phyloP scores from a whole-genome alignment of 2,329 filamentous ascomycete genomes.

The Curvularia eragrostidis region DNA sequence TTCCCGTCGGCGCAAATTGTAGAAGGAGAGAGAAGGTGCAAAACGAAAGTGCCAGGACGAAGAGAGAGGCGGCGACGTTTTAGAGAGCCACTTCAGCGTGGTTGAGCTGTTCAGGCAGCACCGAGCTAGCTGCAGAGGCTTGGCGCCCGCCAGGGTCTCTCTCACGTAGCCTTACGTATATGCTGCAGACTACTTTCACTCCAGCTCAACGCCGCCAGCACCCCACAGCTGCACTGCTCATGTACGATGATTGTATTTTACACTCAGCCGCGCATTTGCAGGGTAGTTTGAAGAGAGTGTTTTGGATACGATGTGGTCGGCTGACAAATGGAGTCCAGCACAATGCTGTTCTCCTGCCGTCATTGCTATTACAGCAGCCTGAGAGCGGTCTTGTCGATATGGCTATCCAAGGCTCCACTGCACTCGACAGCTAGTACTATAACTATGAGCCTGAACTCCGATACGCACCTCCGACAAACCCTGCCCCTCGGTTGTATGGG shows the following conservation, averaged over 20 bases:
- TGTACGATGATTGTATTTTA: background rate
- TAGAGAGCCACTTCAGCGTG: conserved; percentile 37
- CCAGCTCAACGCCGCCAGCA: background rate
- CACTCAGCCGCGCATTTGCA: background rate
- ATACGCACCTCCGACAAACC: background rate
- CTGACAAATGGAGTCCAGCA: background rate
- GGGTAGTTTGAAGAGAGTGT: background rate
- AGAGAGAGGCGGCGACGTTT: conserved; percentile 34
- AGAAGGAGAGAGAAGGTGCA: conserved; percentile 9
- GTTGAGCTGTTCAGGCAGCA: conserved; percentile 40
- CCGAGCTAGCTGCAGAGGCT: conserved; percentile 26
- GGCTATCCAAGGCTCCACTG: background rate
- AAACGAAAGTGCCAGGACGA: conserved; percentile 26
- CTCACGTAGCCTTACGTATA: conserved; percentile 16
- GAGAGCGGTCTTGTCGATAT: background rate
- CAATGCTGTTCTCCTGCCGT: background rate
- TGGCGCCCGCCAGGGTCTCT: conserved; percentile 25
- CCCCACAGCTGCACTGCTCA: background rate
- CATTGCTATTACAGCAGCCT: background rate
- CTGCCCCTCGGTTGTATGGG: background rate
- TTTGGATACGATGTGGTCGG: background rate
- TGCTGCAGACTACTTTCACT: conserved; percentile 15
- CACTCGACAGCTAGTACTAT: too few species aligned
- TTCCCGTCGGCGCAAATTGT: conserved; percentile 3
- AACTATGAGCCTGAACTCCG: background rate